Evolutionary conservation across 805 yeast species (phyloP).

Genomic region (Saccharomycopsis oosterbeekiorum): DNA sequence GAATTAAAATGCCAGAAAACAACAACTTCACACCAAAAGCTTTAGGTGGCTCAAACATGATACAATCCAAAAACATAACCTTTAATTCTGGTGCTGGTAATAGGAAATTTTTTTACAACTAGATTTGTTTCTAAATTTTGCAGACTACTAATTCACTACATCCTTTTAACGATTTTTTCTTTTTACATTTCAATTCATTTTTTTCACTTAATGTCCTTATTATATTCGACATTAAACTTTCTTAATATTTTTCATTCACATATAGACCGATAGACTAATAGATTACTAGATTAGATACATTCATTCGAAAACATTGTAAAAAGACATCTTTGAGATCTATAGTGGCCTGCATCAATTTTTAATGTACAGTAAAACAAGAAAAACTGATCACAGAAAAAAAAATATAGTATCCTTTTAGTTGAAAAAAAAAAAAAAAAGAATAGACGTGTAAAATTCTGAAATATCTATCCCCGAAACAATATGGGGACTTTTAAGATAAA

Average conservation of each 20-base stretch:
- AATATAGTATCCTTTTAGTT: not conserved
- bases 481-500: not conserved
- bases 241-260: not conserved
- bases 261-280: not conserved
- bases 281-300: not conserved
- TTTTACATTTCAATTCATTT: not conserved
- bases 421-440: not conserved
- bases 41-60: not conserved
- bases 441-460: not conserved
- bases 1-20: not conserved
- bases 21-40: not conserved
- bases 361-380: too few relatives aligned
- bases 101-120: not conserved
- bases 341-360: too few relatives aligned
- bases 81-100: not conserved
- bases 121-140: not conserved
- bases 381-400: not conserved
- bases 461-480: not conserved
- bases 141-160: not conserved
- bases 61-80: not conserved
- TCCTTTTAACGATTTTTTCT: not conserved
- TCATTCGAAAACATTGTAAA: not conserved
- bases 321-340: not conserved
- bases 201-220: not conserved
- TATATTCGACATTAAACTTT: not conserved